Evolutionary conservation across 1,284 basidiomycete species (phyloP).

Genomic region (Cystobasidium sp.): DNA sequence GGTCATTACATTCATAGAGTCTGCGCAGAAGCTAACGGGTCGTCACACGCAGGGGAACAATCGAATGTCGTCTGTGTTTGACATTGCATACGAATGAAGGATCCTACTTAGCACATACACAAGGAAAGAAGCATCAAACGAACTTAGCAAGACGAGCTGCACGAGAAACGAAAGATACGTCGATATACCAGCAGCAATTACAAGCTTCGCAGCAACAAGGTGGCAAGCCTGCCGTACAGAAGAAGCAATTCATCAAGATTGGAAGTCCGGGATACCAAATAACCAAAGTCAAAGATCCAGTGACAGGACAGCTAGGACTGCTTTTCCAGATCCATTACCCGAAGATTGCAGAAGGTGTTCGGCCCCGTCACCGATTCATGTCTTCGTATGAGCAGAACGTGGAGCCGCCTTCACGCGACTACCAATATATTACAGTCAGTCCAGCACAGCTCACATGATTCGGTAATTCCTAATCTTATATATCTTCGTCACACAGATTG

Average conservation of each 20-base stretch:
- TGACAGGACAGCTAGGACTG: constrained; percentile 70
- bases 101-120: constrained; percentile 97
- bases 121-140: constrained; percentile 99
- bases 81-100: constrained; percentile 99
- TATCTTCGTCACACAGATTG: constrained; percentile 67
- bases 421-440: constrained; percentile 94
- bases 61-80: constrained; percentile 96
- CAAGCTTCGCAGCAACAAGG: constrained; percentile 76
- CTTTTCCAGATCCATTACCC: constrained; percentile 96
- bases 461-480: not conserved
- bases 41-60: constrained; percentile 66
- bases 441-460: not conserved
- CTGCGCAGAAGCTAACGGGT: not conserved
- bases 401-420: constrained; percentile 91
- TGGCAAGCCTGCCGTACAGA: constrained; percentile 67
- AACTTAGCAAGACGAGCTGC: constrained; percentile 96
- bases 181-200: constrained; percentile 65
- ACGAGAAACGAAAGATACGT: constrained; percentile 82
- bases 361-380: constrained; percentile 92
- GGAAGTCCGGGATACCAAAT: constrained; percentile 86
- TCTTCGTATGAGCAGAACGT: constrained; percentile 96
- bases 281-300: constrained; percentile 62
- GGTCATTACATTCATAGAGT: not conserved
- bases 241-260: constrained; percentile 96
- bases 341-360: constrained; percentile 78